Percentiles rank a stretch among this genome's conserved stretches.
Evolutionary conservation across 1,284 basidiomycete species (phyloP).

Genomic region (Salmacisia buchloeana): DNA sequence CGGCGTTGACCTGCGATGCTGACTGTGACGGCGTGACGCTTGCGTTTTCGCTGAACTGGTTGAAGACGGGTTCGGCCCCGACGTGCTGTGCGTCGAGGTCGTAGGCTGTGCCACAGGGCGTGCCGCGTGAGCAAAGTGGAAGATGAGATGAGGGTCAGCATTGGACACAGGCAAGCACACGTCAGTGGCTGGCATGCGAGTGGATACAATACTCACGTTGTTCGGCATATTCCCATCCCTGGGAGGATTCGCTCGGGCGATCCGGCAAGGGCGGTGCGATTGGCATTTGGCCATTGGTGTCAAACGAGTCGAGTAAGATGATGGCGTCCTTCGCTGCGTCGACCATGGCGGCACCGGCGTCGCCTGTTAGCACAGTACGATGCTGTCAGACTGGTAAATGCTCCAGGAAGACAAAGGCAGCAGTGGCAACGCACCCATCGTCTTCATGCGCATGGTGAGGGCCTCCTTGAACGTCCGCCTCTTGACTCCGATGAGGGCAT

Average conservation of each 20-base stretch:
- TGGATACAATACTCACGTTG: neutral
- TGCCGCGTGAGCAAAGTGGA: neutral
- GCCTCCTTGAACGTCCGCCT: conserved; percentile 52
- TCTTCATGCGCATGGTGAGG: conserved; percentile 51
- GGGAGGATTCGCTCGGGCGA: neutral
- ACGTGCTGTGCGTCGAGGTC: neutral
- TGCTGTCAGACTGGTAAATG: neutral
- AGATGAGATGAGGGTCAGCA: neutral
- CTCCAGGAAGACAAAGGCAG: neutral
- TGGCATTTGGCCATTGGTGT: conserved; percentile 27
- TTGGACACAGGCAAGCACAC: neutral
- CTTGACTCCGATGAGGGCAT: conserved; percentile 51
- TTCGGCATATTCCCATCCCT: neutral
- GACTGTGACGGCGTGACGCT: conserved; percentile 51
- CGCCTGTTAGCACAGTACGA: conserved; percentile 12
- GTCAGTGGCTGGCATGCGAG: neutral
- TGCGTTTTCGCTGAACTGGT: conserved; percentile 29
- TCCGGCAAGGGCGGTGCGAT: neutral
- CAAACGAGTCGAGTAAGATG: conserved; percentile 47
- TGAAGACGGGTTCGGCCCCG: neutral
- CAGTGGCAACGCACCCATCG: conserved; percentile 45
- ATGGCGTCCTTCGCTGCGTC: conserved; percentile 50
- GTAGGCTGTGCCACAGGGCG: neutral
- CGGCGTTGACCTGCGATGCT: conserved; percentile 47
- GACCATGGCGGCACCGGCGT: conserved; percentile 51